Evolutionary conservation across 306 rosid genomes (phyloP).

Genomic region (Lagenaria siceraria): DNA sequence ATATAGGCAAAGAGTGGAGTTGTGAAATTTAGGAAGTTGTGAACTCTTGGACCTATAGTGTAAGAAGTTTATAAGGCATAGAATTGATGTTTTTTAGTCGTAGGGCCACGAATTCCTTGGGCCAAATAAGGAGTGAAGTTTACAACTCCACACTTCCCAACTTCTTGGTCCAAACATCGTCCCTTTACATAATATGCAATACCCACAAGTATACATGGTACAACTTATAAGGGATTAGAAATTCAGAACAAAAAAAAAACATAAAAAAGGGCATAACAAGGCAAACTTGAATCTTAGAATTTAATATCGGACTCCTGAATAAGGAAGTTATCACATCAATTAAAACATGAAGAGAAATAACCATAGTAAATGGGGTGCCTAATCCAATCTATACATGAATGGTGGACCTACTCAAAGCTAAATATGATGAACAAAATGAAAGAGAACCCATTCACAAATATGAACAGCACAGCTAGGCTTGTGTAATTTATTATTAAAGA

Average conservation of each 20-base stretch:
- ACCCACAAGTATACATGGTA: not conserved
- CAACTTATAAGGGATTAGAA: too few species aligned
- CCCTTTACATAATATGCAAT: not conserved
- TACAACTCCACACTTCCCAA: too few species aligned
- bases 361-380: not conserved
- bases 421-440: not conserved
- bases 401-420: not conserved
- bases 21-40: too few species aligned
- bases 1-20: not conserved
- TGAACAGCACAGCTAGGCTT: not conserved
- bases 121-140: too few species aligned
- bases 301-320: not conserved
- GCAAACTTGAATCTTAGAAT: not conserved
- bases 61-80: too few species aligned
- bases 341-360: not conserved
- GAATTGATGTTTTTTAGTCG: too few species aligned
- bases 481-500: slow-evolving; percentile 6
- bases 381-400: too few species aligned
- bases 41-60: too few species aligned
- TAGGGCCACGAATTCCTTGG: too few species aligned
- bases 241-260: not conserved
- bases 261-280: not conserved
- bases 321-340: not conserved
- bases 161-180: too few species aligned
- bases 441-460: not conserved